Evolutionary conservation across 768 basidiomycete genomes (phyloP), one percentile per base, ranked within the genome.

Genomic region (Leucosporidium scottii): DNA sequence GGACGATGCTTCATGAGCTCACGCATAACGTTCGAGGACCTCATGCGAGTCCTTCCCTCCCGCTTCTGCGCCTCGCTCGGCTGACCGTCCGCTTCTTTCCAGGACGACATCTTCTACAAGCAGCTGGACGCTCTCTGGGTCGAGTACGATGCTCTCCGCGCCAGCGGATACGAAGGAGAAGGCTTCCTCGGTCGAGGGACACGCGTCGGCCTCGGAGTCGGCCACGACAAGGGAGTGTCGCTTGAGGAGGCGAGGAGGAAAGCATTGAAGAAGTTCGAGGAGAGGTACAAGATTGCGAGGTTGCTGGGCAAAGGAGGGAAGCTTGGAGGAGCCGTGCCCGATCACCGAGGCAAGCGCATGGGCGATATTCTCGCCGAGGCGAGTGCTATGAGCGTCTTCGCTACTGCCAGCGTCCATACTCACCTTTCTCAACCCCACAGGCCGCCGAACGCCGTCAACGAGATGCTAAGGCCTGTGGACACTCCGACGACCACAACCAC

Each of bases 1-100:
- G 84, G 61, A 90, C 89, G 0, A 91, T 94, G 91, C 82, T 96
- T 21, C 93, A 94, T 75, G 92, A 96, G 82, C 90, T 88, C 51
- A 65, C 75, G 58, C 61, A 61, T 57, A 72, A 70, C 70, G 79
- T 67, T 9, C 61, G 64, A 34, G 64, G 69, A 9, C 64, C 64
- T 23, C 59, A 34, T 39, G 10, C 10, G 17, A 44, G 21, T 27
- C 66, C 28, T 57, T 50, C 59, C 27, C 30, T 63, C 30, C 25
- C 34, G n/a, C n/a, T 3, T 31, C 12, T 21, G 47, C 39, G 93
- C 90, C 86, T 94, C 48, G 88, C 91, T 0, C 91, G 93, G 75
- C 31, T 17, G 23, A 91, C 89, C 75, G 85, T 88, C 12, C 89
- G 91, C 74, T 90, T 91, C 4, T 88, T 91, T n/a, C 8, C 93